These are phyloP conservation scores for Mycena vulgaris DNA, from an alignment of 768 basidiomycete genomes.

Conservation along the genomic window DNA sequence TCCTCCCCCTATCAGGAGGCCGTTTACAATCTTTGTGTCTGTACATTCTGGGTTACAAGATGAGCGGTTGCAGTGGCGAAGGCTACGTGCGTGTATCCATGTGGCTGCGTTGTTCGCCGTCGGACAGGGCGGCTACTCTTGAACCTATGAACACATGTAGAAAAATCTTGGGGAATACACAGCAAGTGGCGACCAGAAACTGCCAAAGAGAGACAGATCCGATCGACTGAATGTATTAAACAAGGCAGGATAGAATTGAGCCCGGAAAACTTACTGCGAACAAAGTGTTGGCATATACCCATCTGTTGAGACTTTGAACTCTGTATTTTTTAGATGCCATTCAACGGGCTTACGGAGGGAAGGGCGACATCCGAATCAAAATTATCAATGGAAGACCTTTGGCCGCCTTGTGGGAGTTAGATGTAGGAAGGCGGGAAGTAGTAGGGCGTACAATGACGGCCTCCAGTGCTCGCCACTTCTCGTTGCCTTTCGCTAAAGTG, in stretches of 20 bases:
- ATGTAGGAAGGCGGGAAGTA: neutral
- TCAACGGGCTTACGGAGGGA: slow-evolving; percentile 72
- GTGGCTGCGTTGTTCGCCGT: slow-evolving; percentile 77
- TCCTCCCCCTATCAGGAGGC: slow-evolving; percentile 71
- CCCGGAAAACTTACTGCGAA: slow-evolving; percentile 67
- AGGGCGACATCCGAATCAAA: slow-evolving; percentile 84
- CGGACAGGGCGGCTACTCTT: slow-evolving; percentile 79
- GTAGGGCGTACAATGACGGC: slow-evolving; percentile 73
- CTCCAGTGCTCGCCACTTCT: slow-evolving; percentile 86
- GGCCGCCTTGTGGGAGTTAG: slow-evolving; percentile 61
- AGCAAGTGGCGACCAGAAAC: slow-evolving; percentile 81
- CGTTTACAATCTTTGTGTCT: slow-evolving; percentile 80
- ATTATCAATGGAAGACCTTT: slow-evolving; percentile 89
- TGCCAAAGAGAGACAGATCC: slow-evolving; percentile 81
- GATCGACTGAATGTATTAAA: slow-evolving; percentile 67
- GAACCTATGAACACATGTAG: slow-evolving; percentile 87
- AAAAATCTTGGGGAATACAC: slow-evolving; percentile 78
- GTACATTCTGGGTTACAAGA: slow-evolving; percentile 33
- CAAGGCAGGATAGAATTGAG: slow-evolving; percentile 7
- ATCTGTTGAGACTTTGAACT: slow-evolving; percentile 42
- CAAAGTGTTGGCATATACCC: slow-evolving; percentile 88
- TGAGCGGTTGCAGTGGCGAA: neutral
- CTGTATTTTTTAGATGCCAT: too few species aligned
- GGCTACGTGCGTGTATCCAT: slow-evolving; percentile 80
- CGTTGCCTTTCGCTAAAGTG: slow-evolving; percentile 72